phyloP scores from a whole-genome alignment of 495 filamentous ascomycete species.

The Xylaria telfairii region DNA sequence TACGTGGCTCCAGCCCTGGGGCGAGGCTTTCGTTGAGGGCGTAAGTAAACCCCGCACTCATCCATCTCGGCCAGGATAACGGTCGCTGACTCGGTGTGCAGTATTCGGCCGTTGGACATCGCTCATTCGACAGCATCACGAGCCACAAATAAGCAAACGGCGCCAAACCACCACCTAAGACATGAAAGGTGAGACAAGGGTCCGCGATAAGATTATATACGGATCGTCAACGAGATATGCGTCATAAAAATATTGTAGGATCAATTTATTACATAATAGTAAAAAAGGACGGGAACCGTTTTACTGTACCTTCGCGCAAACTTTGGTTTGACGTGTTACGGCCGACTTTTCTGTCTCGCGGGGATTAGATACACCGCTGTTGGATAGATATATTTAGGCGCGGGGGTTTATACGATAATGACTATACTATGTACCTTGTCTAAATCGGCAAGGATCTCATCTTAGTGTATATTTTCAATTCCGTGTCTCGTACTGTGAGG shows the following conservation, averaged over 20 bases:
- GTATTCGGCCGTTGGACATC: conserved; percentile 38
- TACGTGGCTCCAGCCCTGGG: conserved; percentile 37
- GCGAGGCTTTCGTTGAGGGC: conserved; percentile 29
- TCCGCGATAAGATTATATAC: neutral
- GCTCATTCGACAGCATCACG: conserved; percentile 33
- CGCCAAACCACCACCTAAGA: neutral
- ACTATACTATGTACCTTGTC: too few relatives aligned
- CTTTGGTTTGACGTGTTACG: neutral
- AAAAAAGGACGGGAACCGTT: neutral
- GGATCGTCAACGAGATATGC: neutral
- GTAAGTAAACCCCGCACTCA: conserved; percentile 15
- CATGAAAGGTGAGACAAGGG: neutral
- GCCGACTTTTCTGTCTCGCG: neutral
- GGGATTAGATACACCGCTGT: neutral
- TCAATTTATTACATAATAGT: neutral
- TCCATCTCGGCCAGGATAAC: neutral
- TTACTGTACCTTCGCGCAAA: neutral
- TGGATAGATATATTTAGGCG: too few relatives aligned
- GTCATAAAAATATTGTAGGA: neutral
- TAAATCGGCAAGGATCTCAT: neutral
- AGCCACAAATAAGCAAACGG: neutral
- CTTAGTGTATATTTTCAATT: neutral
- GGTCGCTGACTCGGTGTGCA: neutral
- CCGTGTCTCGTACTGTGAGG: neutral
- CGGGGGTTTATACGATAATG: too few relatives aligned